phyloP scores from a whole-genome alignment of 1,139 yeast genomes.

The Pichia sp. region DNA sequence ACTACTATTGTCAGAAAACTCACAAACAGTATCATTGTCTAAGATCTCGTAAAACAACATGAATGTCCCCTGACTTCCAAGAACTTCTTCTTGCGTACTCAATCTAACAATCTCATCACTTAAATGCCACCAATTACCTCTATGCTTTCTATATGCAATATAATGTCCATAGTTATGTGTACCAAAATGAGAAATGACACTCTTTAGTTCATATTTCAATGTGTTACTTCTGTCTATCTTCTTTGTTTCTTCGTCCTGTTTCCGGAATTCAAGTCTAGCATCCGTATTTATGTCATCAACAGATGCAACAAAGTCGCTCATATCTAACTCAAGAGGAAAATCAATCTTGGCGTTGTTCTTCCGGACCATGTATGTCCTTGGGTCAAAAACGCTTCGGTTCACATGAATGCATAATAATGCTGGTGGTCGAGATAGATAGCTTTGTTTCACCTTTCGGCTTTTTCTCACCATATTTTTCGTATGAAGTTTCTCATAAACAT shows the following conservation, averaged over 20 bases:
- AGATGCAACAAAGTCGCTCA: constrained; percentile 66
- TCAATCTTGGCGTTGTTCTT: constrained; percentile 81
- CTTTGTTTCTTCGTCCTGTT: constrained; percentile 41
- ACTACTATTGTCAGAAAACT: constrained; percentile 10
- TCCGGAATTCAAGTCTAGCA: constrained; percentile 71
- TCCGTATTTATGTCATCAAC: constrained; percentile 70
- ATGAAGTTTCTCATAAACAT: constrained; percentile 66
- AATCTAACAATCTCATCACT: constrained; percentile 85
- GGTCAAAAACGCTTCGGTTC: constrained; percentile 89
- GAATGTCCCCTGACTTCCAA: constrained; percentile 80
- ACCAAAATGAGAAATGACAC: constrained; percentile 88
- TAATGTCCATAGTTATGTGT: constrained; percentile 95
- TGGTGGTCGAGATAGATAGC: constrained; percentile 75
- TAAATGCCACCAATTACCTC: constrained; percentile 93
- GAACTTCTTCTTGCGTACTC: constrained; percentile 74
- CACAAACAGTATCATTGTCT: constrained; percentile 32
- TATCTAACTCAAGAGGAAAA: constrained; percentile 64
- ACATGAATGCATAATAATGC: constrained; percentile 80
- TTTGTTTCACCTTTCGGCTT: constrained; percentile 79
- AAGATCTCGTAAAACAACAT: constrained; percentile 79
- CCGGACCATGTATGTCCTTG: constrained; percentile 73
- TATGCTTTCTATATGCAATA: constrained; percentile 72
- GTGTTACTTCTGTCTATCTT: constrained; percentile 29
- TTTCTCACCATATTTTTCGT: constrained; percentile 72
- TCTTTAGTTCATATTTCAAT: constrained; percentile 63